A percentile compares a stretch with the other conserved stretches of the same genome.
Conservation (phyloP, 208 protist genomes). For the Wallacemonas sp. region DNA sequence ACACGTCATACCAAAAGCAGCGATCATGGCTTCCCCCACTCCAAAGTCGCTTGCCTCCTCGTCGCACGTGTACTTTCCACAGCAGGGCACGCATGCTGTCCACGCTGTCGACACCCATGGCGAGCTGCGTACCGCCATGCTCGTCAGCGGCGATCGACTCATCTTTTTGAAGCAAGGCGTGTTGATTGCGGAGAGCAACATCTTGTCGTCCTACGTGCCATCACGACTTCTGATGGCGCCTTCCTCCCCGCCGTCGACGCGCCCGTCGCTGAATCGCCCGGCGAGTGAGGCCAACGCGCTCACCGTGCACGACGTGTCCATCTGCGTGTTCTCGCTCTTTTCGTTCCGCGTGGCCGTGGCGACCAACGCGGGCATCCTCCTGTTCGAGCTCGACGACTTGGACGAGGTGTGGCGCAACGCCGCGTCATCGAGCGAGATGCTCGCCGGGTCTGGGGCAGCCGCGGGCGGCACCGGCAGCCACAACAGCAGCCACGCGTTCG, state of each 20-base stretch:
- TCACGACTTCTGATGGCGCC: constrained; percentile 10
- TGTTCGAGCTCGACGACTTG: constrained; percentile 53
- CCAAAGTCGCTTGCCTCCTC: constrained; percentile 5
- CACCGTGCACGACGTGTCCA: constrained; percentile 32
- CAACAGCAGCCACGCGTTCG: background rate
- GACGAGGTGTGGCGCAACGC: constrained; percentile 40
- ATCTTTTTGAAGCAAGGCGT: constrained; percentile 61
- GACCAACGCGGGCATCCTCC: constrained; percentile 35
- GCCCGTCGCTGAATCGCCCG: background rate
- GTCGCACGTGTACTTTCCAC: constrained; percentile 61
- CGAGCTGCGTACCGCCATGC: constrained; percentile 64
- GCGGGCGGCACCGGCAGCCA: background rate
- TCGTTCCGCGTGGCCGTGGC: constrained; percentile 51
- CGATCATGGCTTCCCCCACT: background rate
- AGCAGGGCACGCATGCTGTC: constrained; percentile 55
- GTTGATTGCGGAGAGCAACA: constrained; percentile 40
- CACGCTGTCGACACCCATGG: constrained; percentile 54
- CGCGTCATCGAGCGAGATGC: constrained; percentile 2
- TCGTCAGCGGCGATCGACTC: constrained; percentile 54
- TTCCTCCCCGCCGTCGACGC: constrained; percentile 17
- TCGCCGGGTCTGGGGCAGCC: constrained; percentile 14
- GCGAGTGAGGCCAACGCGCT: background rate
- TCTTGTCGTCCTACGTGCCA: constrained; percentile 21
- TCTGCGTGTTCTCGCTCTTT: constrained; percentile 47
- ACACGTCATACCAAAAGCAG: no score